Evolutionary conservation across 2,329 filamentous ascomycete species (phyloP).

Genomic region (Gnomoniopsis smithogilvyi): DNA sequence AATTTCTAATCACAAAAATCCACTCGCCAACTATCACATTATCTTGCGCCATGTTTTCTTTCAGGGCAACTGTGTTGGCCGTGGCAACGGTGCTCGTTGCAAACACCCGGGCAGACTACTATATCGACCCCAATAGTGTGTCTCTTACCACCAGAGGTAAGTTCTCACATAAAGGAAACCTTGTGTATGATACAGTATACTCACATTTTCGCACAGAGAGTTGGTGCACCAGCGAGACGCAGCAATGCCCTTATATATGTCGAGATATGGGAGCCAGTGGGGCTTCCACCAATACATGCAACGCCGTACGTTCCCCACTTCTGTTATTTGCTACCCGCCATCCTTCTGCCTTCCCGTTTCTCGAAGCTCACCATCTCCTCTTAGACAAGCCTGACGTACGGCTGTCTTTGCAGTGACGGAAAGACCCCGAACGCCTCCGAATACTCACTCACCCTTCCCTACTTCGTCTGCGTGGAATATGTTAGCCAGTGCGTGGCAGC

Average conservation of each 20-base stretch:
- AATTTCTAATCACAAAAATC: background rate
- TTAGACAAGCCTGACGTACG: conserved; percentile 60
- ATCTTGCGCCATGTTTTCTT: conserved; percentile 47
- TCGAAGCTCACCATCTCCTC: background rate
- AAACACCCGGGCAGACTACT: conserved; percentile 53
- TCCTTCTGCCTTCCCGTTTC: background rate
- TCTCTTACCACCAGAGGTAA: conserved; percentile 48
- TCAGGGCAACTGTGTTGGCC: conserved; percentile 52
- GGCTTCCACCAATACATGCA: conserved; percentile 62
- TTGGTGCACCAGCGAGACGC: conserved; percentile 65
- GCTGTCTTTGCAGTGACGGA: conserved; percentile 68
- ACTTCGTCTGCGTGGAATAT: conserved; percentile 71
- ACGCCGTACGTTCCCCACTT: conserved; percentile 48
- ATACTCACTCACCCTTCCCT: conserved; percentile 76
- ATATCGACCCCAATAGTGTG: conserved; percentile 62
- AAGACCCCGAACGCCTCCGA: conserved; percentile 68
- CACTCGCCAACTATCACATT: background rate
- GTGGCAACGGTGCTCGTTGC: conserved; percentile 50
- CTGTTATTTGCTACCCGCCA: background rate
- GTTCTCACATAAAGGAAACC: conserved; percentile 24
- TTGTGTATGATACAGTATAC: background rate
- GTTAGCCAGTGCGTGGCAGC: conserved; percentile 62
- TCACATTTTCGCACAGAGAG: conserved; percentile 34
- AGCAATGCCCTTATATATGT: conserved; percentile 71
- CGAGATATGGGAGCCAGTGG: conserved; percentile 51